A percentile compares a stretch with the other conserved stretches of the same genome.
phyloP scores from a whole-genome alignment of 2,329 filamentous ascomycete species.

The Fusarium algeriense region DNA sequence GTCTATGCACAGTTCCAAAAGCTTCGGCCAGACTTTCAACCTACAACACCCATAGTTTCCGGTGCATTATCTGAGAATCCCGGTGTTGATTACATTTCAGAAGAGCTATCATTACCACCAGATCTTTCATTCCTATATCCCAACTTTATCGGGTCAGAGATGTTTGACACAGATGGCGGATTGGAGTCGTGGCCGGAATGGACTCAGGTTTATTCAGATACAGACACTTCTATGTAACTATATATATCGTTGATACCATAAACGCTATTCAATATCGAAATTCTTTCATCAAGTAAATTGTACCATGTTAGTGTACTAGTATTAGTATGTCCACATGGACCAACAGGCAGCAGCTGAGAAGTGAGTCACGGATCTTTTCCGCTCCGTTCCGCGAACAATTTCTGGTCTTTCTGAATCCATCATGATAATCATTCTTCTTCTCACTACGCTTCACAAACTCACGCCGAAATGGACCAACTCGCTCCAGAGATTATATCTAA shows the following conservation, averaged over 20 bases:
- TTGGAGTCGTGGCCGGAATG: conserved; percentile 23
- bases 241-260: too few relatives aligned
- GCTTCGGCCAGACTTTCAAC: conserved; percentile 28
- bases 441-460: too few relatives aligned
- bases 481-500: conserved; percentile 10
- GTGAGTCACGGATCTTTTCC: not conserved
- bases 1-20: conserved; percentile 41
- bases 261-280: not conserved
- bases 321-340: not conserved
- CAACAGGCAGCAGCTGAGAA: not conserved
- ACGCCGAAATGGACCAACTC: not conserved
- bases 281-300: not conserved
- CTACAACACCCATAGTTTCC: not conserved
- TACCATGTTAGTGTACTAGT: not conserved
- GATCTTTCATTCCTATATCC: conserved; percentile 23
- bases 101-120: conserved; percentile 5
- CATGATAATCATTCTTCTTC: not conserved
- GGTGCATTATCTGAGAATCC: not conserved
- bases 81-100: not conserved
- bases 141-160: conserved; percentile 20
- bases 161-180: conserved; percentile 12
- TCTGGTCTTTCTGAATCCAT: not conserved
- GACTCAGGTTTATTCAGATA: conserved; percentile 6
- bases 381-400: not conserved
- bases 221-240: not conserved